Base-by-base conservation (phyloP, 2,329 filamentous ascomycete genomes). In the Teratosphaeria destructans region DNA sequence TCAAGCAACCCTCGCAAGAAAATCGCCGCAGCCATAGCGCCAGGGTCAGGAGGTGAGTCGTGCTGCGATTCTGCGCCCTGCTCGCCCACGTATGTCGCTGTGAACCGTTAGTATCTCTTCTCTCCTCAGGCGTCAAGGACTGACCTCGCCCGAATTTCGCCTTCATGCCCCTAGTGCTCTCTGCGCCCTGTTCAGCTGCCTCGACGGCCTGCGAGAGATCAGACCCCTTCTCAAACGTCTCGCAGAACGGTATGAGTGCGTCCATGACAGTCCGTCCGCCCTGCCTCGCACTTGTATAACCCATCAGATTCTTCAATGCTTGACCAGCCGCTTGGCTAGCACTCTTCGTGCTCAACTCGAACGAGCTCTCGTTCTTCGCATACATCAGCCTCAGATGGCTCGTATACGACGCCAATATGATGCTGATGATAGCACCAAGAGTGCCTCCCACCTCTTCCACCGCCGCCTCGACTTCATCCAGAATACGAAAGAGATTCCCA, bases 301-400 rank as follows among this genome's bases (percentile, higher is more conserved):
- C 72, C 63, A 76, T 75, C 53, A 79, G 60, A 58, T 77, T 77
- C 57, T 74, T 70, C 19, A 79, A 63, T 8, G 76, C 77, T 64
- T 27, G 65, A 10, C n/a, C 71, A 5, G 77, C 68, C 14, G 69
- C 70, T 37, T 63, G 53, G 8, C 70, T 43, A 59, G 67, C 65
- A 14, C 61, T 66, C 35, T 64, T 62, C 16, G 63, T 62, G 57
- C 67, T 61, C 27, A 71, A 59, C n/a, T 57, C 19, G 52, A 69
- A 68, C 3, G 58, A 54, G n/a, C 55, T 53, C 27, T 65, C 61
- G 32, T 63, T 55, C 54, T 64, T 65, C 0, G 71, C 64, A 2
- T 71, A 73, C 3, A 66, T 66, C n/a, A 66, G 62, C 32, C 70
- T 65, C 4, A 79, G 66, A 1, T 73, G 71, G 52, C 76, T 75